phyloP scores from a whole-genome alignment of 176 grass and related monocot species.

The Eragrostis nindensis region DNA sequence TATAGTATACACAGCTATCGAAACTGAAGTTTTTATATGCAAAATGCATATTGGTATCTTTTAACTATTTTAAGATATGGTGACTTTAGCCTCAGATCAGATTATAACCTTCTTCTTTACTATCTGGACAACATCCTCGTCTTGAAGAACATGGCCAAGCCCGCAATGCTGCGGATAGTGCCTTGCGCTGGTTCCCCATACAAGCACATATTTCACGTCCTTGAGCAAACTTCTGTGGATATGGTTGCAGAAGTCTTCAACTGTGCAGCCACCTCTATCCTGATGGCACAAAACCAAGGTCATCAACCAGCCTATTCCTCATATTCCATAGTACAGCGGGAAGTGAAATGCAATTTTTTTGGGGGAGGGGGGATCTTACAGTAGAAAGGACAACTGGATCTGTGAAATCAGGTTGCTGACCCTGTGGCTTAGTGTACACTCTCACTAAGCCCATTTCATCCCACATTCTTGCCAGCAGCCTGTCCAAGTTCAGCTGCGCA shows the following conservation, averaged over 20 bases:
- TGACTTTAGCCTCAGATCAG: not conserved
- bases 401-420: constrained; percentile 92
- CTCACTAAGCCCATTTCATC: constrained; percentile 99
- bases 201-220: constrained; percentile 94
- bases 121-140: constrained; percentile 97
- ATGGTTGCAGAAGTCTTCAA: constrained; percentile 98
- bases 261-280: constrained; percentile 94
- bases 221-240: constrained; percentile 94
- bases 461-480: constrained; percentile 94
- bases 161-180: constrained; percentile 95
- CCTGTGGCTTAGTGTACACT: constrained; percentile 95
- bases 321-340: not conserved
- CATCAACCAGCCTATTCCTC: not conserved
- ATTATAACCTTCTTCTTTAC: constrained; percentile 94
- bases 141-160: constrained; percentile 70
- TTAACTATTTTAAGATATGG: not conserved
- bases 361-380: constrained; percentile 37
- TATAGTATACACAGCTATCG: not conserved
- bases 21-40: not conserved
- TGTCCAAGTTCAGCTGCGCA: constrained; percentile 91
- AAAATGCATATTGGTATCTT: not conserved
- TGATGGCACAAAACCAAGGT: constrained; percentile 41
- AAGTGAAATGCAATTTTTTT: not conserved
- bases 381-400: constrained; percentile 98
- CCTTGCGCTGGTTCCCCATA: constrained; percentile 86